phyloP scores from a whole-genome alignment of 306 rosid genomes.

The Prunus mume region DNA sequence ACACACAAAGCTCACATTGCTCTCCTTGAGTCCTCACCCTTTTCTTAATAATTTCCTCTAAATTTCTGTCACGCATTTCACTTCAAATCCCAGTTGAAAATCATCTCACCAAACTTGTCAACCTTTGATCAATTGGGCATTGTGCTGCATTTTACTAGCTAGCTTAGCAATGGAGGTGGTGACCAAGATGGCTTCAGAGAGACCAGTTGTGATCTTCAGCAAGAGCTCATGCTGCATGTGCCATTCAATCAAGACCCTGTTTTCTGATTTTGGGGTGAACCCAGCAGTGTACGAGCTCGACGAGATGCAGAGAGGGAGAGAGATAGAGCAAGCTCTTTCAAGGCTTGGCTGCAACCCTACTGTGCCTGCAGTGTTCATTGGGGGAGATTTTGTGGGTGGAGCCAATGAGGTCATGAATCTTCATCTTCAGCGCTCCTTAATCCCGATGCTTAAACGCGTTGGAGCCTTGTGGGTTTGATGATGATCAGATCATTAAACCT shows the following conservation, averaged over 20 bases:
- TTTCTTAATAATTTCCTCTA: too few relatives aligned
- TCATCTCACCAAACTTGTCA: not conserved
- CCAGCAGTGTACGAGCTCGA: conserved; percentile 81
- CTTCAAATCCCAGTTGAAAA: not conserved
- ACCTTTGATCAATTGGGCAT: not conserved
- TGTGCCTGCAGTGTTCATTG: conserved; percentile 85
- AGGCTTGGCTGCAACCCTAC: conserved; percentile 67
- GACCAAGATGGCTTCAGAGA: conserved; percentile 74
- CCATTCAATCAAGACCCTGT: conserved; percentile 76
- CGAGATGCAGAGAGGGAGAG: conserved; percentile 80
- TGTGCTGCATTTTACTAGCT: not conserved
- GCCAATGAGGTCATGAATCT: conserved; percentile 90
- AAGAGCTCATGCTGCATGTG: conserved; percentile 85
- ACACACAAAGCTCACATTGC: conserved; percentile 9
- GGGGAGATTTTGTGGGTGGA: conserved; percentile 80
- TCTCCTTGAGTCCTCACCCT: not conserved
- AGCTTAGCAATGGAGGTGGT: conserved; percentile 54
- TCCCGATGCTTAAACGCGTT: conserved; percentile 84
- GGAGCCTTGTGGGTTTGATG: conserved; percentile 88
- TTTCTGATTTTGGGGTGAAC: conserved; percentile 84
- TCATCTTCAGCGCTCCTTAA: conserved; percentile 75
- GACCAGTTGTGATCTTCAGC: conserved; percentile 95
- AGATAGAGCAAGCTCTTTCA: conserved; percentile 79
- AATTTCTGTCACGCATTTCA: not conserved
- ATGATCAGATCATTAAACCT: not conserved